Percentiles rank a stretch among this genome's conserved stretches.
These are phyloP conservation scores for Annulohypoxylon truncatum DNA, from an alignment of 2,329 filamentous ascomycete species.

Conservation along the genomic window DNA sequence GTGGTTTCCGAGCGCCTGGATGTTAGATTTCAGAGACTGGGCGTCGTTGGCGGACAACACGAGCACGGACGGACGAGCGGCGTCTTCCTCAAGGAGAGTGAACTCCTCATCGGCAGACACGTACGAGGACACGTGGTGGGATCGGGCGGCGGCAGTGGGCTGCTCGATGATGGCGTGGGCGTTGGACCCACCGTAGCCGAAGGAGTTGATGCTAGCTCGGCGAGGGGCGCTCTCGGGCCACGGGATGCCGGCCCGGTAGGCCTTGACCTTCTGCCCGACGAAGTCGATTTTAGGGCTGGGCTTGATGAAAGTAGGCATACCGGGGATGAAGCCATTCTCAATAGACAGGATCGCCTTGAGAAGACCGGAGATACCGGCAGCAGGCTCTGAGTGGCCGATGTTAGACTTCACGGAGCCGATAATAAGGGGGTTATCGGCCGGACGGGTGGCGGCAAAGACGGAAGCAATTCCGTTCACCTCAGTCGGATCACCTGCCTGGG, in stretches of 20 bases:
- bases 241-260: slow-evolving; percentile 19
- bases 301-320: slow-evolving; percentile 41
- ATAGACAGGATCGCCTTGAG: slow-evolving; percentile 51
- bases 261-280: slow-evolving; percentile 27
- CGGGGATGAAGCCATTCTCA: slow-evolving; percentile 48
- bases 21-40: slow-evolving; percentile 40
- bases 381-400: slow-evolving; percentile 49
- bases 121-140: slow-evolving; percentile 20
- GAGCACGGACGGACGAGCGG: slow-evolving; percentile 10
- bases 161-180: slow-evolving; percentile 47
- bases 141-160: not conserved
- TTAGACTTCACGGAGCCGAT: slow-evolving; percentile 45
- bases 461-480: slow-evolving; percentile 51
- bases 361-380: slow-evolving; percentile 45
- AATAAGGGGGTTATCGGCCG: slow-evolving; percentile 23
- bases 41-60: slow-evolving; percentile 46
- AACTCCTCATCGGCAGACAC: slow-evolving; percentile 2
- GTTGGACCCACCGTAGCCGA: slow-evolving; percentile 53
- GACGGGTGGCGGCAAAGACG: slow-evolving; percentile 41
- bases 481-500: slow-evolving; percentile 54
- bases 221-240: slow-evolving; percentile 43
- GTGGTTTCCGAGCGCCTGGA: slow-evolving; percentile 40
- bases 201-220: slow-evolving; percentile 50
- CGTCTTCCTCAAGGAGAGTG: not conserved
- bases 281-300: slow-evolving; percentile 41